These are phyloP conservation scores for Colletotrichum sp. DNA, from an alignment of 2,329 filamentous ascomycete genomes.

Conservation along the genomic window DNA sequence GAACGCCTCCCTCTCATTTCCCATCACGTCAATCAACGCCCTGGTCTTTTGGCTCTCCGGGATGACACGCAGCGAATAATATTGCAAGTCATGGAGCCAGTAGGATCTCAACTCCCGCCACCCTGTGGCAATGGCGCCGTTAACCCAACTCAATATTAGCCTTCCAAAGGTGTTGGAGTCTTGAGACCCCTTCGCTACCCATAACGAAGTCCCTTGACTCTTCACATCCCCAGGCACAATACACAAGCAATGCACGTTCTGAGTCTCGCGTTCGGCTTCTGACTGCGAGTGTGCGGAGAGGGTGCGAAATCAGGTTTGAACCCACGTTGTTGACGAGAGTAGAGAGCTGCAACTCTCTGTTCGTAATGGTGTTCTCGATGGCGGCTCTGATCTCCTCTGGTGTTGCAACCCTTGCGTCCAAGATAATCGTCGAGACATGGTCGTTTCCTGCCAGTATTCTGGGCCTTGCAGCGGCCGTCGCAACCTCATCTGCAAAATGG, in stretches of 20 bases:
- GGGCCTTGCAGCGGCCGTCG: neutral
- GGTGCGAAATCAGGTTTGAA: neutral
- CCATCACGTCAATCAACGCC: neutral
- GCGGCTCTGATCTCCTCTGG: neutral
- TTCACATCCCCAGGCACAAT: neutral
- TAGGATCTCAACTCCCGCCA: slow-evolving; percentile 26
- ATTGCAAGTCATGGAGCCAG: slow-evolving; percentile 28
- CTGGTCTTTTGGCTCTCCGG: neutral
- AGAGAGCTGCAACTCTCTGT: neutral
- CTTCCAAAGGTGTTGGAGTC: slow-evolving; percentile 5
- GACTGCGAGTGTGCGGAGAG: neutral
- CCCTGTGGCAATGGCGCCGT: slow-evolving; percentile 27
- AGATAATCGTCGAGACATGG: neutral
- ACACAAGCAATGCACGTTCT: slow-evolving; percentile 1
- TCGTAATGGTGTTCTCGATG: neutral
- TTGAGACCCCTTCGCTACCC: too few relatives aligned
- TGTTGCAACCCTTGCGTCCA: neutral
- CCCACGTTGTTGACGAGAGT: neutral
- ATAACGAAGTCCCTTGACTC: neutral
- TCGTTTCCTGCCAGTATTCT: neutral
- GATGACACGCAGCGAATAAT: neutral
- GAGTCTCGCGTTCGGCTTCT: neutral
- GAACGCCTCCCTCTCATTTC: neutral
- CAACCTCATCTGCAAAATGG: neutral
- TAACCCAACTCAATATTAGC: slow-evolving; percentile 25